Evolutionary conservation across 768 basidiomycete species (phyloP), one percentile per base, ranked within the genome.

Genomic region (Rhizopogon vinicolor): DNA sequence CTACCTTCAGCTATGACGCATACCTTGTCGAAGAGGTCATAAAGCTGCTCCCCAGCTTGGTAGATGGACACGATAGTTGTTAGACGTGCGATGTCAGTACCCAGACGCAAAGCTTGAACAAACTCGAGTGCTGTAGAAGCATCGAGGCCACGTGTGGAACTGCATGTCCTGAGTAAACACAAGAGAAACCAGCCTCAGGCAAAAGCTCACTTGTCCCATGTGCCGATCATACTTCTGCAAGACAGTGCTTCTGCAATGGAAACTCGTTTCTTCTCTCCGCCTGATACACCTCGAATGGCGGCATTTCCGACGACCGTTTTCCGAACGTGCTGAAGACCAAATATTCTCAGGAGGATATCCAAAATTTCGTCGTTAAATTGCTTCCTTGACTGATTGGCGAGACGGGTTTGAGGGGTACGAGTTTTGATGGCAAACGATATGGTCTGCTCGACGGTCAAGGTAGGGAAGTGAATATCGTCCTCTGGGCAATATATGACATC

Each of bases 31-130:
- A 89, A 93, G 42, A 78, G 73, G 19, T 78, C 56, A 56, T 84
- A 86, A 0, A 87, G 65, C 2, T 75, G 75, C 65, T 92, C 89
- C 50, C 86, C 85, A 7, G 89, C 91, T 69, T 93, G 91, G 69
- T 93, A 93, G 39, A 94, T 81, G 1, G 89, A 86, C n/a, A 89
- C 87, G 55, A 93, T 79, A 0, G 86, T 90, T 0, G 86, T 73
- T 16, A 68, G 56, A n/a, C 71, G 65, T 53, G 74, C 74, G 3
- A 78, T 72, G 61, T 90, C 84, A 0, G 88, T 87, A 3, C 79
- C 74, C 41, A 83, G 75, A 3, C 88, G 80, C 35, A 91, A 74
- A 1, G 84, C 81, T 44, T 77, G 82, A 44, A 84, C 82, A 60
- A 87, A 90, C 65, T 90, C 87, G 39, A 88, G 71, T 12, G 87